A percentile compares a stretch with the other conserved stretches of the same genome.
These are phyloP conservation scores for Entoloma clypeatum DNA, from an alignment of 1,284 basidiomycete genomes.

Conservation along the genomic window DNA sequence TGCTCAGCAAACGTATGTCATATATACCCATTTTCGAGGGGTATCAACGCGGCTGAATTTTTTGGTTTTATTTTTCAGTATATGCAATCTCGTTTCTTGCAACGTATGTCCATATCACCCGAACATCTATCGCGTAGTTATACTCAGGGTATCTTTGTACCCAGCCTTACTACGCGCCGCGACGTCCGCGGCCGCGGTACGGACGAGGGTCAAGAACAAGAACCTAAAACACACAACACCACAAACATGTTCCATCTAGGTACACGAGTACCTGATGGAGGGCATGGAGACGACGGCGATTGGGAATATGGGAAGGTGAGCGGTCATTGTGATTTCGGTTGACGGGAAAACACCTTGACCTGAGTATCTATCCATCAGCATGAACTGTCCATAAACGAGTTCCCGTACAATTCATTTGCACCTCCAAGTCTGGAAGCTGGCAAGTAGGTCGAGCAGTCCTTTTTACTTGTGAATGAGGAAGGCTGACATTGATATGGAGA, in stretches of 20 bases:
- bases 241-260: slow-evolving; percentile 48
- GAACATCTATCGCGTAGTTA: slow-evolving; percentile 7
- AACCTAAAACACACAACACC: slow-evolving; percentile 27
- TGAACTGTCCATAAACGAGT: too few relatives aligned
- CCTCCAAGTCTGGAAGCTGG: too few relatives aligned
- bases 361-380: too few relatives aligned
- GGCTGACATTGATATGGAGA: too few relatives aligned
- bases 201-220: slow-evolving; percentile 33
- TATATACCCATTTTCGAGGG: not conserved
- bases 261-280: slow-evolving; percentile 38
- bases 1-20: slow-evolving; percentile 58
- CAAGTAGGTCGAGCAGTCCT: too few relatives aligned
- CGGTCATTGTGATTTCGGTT: too few relatives aligned
- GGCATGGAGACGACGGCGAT: slow-evolving; percentile 16
- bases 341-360: too few relatives aligned
- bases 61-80: slow-evolving; percentile 36
- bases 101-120: slow-evolving; percentile 41
- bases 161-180: slow-evolving; percentile 50
- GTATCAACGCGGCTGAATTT: slow-evolving; percentile 5
- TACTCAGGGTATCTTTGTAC: too few relatives aligned
- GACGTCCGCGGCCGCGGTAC: slow-evolving; percentile 43
- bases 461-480: too few relatives aligned
- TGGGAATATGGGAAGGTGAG: slow-evolving; percentile 20
- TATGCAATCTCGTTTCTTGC: slow-evolving; percentile 68
- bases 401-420: too few relatives aligned